A percentile compares a stretch with the other conserved stretches of the same genome.
phyloP scores from a whole-genome alignment of 352 stramenopile species.

The Pythium angustatum region DNA sequence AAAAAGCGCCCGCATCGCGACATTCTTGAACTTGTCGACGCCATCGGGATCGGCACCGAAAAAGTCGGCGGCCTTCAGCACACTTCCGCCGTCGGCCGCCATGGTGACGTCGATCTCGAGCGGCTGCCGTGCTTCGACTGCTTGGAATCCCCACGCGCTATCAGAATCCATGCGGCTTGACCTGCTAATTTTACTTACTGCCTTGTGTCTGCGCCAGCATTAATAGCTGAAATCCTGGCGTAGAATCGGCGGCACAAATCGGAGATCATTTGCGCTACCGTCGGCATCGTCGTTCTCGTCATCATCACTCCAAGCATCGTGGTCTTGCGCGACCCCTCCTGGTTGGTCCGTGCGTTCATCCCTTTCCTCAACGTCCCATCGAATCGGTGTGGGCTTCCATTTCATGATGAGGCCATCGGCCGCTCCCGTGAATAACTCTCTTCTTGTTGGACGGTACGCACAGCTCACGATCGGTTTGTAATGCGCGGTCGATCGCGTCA shows the following conservation, averaged over 20 bases:
- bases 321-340: constrained; percentile 17
- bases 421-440: constrained; percentile 61
- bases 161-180: background rate
- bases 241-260: constrained; percentile 72
- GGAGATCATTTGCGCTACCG: constrained; percentile 14
- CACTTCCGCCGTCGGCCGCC: constrained; percentile 3
- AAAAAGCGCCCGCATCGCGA: constrained; percentile 61
- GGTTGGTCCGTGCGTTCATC: constrained; percentile 5
- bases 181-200: constrained; percentile 9
- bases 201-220: background rate
- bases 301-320: constrained; percentile 64
- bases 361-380: constrained; percentile 21
- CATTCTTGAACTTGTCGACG: constrained; percentile 64
- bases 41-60: constrained; percentile 52
- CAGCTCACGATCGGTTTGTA: constrained; percentile 65
- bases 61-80: constrained; percentile 48
- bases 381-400: constrained; percentile 45
- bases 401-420: constrained; percentile 75
- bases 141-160: too few species aligned
- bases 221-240: constrained; percentile 31
- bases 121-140: background rate
- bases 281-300: constrained; percentile 25
- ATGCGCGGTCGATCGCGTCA: constrained; percentile 47
- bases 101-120: background rate
- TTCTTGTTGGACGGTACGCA: constrained; percentile 50